Base-by-base conservation (phyloP, 805 yeast species). In the Candida hispaniensis region DNA sequence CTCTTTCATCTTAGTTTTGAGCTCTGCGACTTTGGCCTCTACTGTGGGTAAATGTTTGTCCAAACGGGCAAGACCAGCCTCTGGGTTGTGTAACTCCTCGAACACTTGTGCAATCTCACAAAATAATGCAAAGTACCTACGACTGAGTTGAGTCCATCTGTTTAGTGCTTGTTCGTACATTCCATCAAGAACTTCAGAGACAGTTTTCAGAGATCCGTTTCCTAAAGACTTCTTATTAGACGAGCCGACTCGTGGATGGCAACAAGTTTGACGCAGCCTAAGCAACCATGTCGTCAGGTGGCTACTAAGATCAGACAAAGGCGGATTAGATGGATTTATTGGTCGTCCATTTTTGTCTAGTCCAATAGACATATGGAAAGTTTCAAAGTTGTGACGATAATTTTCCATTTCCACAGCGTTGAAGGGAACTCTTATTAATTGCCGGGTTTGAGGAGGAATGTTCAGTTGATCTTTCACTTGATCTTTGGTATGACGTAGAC, bases 351-450 rank as follows among this genome's bases (percentile, higher is more conserved):
- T 56, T 8, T 50, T 38, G 24, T 64, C 64, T 20, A 75, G 59
- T 41, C 46, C 12, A 34, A 16, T 18, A 61, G 67, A 10, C 55
- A 48, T 34, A 73, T 59, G 35, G 48, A 83, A 82, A n/a, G 69
- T 67, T 12, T 67, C 63, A 49, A 72, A 72, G 13, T 72, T 46
- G 44, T 73, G 73, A 34, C 74, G 68, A 51, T 91, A 91, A 47
- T 81, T 76, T 49, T 81, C 83, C 49, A 79, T 79, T 51, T 91
- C 98, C 13, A 91, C 70, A 0, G 82, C 74, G 3, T 79, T 74
- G 52, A 91, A 79, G 2, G 85, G 82, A 12, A 81, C 63, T 1
- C 80, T 66, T 30, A 91, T 55, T 28, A 85, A 59, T 7, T 74
- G 63, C 34, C 94, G 64, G 3, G 66, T 64, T 51, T 91, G 98